phyloP scores from a whole-genome alignment of 2,329 filamentous ascomycete genomes.

The Intubia oerlemansii region DNA sequence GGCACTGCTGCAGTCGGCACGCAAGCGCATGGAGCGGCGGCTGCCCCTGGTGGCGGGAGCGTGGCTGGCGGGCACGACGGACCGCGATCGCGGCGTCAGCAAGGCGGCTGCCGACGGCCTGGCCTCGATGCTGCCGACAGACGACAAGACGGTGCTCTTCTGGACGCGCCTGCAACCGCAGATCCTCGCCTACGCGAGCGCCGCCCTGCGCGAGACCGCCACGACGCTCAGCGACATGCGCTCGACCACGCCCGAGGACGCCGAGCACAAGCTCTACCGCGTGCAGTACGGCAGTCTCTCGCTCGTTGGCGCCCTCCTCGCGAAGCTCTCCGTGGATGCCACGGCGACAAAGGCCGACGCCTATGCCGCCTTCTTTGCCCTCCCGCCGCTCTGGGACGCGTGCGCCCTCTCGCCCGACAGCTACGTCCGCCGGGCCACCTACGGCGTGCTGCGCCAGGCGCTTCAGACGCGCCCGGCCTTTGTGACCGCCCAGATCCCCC shows the following conservation, averaged over 20 bases:
- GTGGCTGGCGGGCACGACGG: conserved; percentile 83
- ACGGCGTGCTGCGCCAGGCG: conserved; percentile 26
- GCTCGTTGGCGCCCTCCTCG: conserved; percentile 30
- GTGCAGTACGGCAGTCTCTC: conserved; percentile 39
- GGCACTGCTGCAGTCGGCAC: conserved; percentile 36
- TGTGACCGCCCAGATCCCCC: conserved; percentile 25
- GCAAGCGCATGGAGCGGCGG: conserved; percentile 66
- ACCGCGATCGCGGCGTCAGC: conserved; percentile 58
- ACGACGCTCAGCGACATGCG: conserved; percentile 78
- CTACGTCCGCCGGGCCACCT: conserved; percentile 27
- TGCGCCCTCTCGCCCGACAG: conserved; percentile 39
- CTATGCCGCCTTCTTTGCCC: conserved; percentile 45
- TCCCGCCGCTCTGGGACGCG: conserved; percentile 42
- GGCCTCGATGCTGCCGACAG: conserved; percentile 50
- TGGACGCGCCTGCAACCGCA: conserved; percentile 64
- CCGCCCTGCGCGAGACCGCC: conserved; percentile 61
- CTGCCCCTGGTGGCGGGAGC: conserved; percentile 54
- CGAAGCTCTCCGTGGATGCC: conserved; percentile 25
- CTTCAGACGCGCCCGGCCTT: conserved; percentile 24
- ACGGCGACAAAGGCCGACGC: conserved; percentile 35
- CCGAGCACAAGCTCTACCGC: conserved; percentile 64
- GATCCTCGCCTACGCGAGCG: conserved; percentile 63
- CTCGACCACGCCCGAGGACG: conserved; percentile 64
- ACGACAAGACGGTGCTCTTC: conserved; percentile 57
- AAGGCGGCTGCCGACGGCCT: conserved; percentile 62